phyloP scores from a whole-genome alignment of 2,329 filamentous ascomycete genomes.

The Sordariomycetes sp. region DNA sequence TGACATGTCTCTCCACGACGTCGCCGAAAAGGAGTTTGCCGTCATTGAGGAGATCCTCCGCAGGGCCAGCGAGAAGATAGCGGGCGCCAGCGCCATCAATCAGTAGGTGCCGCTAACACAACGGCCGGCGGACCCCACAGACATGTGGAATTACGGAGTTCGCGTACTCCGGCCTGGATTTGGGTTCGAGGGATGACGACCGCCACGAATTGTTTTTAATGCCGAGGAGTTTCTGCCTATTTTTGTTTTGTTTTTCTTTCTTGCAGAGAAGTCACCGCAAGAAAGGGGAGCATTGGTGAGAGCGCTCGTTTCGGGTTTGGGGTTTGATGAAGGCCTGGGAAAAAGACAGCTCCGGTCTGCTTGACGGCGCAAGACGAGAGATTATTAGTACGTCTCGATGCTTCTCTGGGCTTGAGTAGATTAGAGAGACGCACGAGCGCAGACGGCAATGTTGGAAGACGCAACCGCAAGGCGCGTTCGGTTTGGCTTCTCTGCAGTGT shows the following conservation, averaged over 20 bases:
- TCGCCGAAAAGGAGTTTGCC: constrained; percentile 30
- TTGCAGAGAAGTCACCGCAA: not conserved
- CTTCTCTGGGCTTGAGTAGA: not conserved
- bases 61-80: constrained; percentile 15
- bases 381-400: not conserved
- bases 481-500: not conserved
- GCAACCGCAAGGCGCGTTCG: not conserved
- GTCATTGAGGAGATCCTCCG: constrained; percentile 35
- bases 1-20: constrained; percentile 30
- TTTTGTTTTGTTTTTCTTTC: not conserved
- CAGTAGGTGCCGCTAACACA: not conserved
- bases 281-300: not conserved
- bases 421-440: not conserved
- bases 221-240: not conserved
- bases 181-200: not conserved
- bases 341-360: not conserved
- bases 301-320: not conserved
- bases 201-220: not conserved
- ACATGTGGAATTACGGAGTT: not conserved
- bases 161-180: not conserved
- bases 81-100: not conserved
- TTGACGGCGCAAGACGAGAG: not conserved
- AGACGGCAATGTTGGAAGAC: not conserved
- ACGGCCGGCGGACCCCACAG: not conserved
- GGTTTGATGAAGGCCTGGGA: not conserved